Evolutionary conservation across 2,329 filamentous ascomycete species (phyloP).

Genomic region (Stylonectria norvegica): DNA sequence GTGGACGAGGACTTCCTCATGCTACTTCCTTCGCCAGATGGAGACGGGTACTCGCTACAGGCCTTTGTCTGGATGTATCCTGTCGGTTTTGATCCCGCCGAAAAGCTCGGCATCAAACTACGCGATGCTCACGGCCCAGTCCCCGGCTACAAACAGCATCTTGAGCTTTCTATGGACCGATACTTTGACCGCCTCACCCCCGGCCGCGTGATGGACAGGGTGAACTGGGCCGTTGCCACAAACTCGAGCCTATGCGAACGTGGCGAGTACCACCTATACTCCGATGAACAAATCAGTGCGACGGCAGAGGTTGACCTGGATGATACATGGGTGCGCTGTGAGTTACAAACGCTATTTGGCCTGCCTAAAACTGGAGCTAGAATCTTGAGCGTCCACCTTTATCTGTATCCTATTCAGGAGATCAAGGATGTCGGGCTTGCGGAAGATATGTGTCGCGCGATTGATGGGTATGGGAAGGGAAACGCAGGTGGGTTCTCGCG

Average conservation of each 20-base stretch:
- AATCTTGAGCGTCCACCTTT: background rate
- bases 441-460: background rate
- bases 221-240: background rate
- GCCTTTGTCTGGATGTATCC: background rate
- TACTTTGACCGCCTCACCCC: background rate
- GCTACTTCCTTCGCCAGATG: background rate
- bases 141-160: background rate
- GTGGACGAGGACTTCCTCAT: background rate
- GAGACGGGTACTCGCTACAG: background rate
- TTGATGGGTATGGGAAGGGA: background rate
- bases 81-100: background rate
- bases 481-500: background rate
- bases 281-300: background rate
- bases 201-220: background rate
- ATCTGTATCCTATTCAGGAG: background rate
- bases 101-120: background rate
- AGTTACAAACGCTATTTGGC: background rate
- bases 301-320: background rate
- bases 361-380: background rate
- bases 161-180: background rate
- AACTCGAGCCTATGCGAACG: background rate
- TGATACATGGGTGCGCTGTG: background rate
- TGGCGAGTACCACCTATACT: background rate
- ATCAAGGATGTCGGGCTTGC: background rate
- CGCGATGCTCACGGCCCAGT: background rate